These are phyloP conservation scores for Nemania sp. DNA, from an alignment of 2,329 filamentous ascomycete genomes.

Conservation along the genomic window DNA sequence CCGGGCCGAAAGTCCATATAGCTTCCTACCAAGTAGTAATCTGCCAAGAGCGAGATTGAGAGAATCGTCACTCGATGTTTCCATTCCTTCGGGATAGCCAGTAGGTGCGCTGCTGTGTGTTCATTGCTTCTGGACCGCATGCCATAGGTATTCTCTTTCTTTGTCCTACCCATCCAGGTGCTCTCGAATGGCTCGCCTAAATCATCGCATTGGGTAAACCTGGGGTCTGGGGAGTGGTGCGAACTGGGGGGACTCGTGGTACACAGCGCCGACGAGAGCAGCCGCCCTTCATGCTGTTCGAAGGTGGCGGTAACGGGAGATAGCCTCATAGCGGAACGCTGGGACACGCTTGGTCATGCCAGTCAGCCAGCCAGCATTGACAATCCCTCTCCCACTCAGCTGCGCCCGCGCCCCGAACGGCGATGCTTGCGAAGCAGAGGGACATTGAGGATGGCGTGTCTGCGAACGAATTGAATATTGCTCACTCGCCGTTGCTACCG, in stretches of 20 bases:
- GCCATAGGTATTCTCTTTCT: slow-evolving; percentile 19
- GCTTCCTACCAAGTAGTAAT: slow-evolving; percentile 21
- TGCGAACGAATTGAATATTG: neutral
- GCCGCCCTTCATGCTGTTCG: neutral
- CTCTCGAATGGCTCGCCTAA: slow-evolving; percentile 25
- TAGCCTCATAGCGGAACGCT: neutral
- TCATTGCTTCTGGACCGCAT: slow-evolving; percentile 26
- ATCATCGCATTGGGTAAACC: slow-evolving; percentile 25
- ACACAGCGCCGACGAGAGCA: neutral
- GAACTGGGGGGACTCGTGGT: neutral
- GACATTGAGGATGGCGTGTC: neutral
- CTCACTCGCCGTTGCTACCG: neutral
- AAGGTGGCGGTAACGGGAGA: neutral
- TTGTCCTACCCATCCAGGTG: slow-evolving; percentile 17
- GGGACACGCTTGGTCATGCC: neutral
- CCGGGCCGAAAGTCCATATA: slow-evolving; percentile 46
- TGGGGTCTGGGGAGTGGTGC: slow-evolving; percentile 18
- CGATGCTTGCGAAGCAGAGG: neutral
- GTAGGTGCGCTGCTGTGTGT: slow-evolving; percentile 12
- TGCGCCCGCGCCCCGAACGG: neutral
- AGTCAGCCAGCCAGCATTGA: neutral
- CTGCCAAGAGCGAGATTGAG: neutral
- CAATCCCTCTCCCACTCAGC: too few species aligned
- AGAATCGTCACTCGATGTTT: too few species aligned
- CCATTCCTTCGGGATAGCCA: slow-evolving; percentile 24